These are phyloP conservation scores for Westerdykella aurantiaca DNA, from an alignment of 2,329 filamentous ascomycete species.

Conservation along the genomic window DNA sequence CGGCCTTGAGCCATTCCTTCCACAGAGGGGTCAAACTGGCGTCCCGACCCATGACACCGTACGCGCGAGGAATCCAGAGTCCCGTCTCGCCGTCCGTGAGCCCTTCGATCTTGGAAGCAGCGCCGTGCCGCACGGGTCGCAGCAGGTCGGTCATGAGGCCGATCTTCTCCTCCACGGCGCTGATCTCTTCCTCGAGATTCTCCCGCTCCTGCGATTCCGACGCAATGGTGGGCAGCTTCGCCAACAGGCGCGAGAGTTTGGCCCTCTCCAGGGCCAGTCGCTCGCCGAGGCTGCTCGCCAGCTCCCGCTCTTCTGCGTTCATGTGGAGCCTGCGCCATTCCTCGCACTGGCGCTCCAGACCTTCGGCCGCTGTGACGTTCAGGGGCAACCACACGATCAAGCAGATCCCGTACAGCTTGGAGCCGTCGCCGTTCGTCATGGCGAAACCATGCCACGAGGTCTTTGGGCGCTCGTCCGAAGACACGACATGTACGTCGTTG, in stretches of 20 bases:
- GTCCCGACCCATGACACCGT: conserved; percentile 85
- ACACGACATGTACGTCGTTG: conserved; percentile 95
- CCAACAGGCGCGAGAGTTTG: conserved; percentile 80
- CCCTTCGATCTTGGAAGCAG: conserved; percentile 94
- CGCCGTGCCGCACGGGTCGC: conserved; percentile 84
- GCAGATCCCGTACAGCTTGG: conserved; percentile 86
- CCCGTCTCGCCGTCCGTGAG: conserved; percentile 92
- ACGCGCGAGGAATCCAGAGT: conserved; percentile 90
- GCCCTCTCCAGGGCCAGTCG: conserved; percentile 81
- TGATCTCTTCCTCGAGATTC: conserved; percentile 85
- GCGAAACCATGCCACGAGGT: conserved; percentile 99
- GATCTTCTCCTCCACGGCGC: conserved; percentile 94
- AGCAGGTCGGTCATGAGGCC: conserved; percentile 93
- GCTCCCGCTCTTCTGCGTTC: conserved; percentile 82
- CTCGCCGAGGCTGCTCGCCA: conserved; percentile 86
- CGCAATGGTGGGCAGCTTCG: conserved; percentile 70
- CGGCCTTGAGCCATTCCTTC: conserved; percentile 95
- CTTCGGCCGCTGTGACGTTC: conserved; percentile 72
- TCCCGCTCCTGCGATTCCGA: conserved; percentile 81
- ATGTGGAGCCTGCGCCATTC: conserved; percentile 59
- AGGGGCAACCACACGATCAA: conserved; percentile 90
- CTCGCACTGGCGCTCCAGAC: conserved; percentile 62
- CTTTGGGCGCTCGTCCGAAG: conserved; percentile 83
- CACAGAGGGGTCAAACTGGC: conserved; percentile 80
- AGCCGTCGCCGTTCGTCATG: conserved; percentile 91